These are phyloP conservation scores for Penicillium verrucosum DNA, from an alignment of 2,329 filamentous ascomycete species.

Conservation along the genomic window DNA sequence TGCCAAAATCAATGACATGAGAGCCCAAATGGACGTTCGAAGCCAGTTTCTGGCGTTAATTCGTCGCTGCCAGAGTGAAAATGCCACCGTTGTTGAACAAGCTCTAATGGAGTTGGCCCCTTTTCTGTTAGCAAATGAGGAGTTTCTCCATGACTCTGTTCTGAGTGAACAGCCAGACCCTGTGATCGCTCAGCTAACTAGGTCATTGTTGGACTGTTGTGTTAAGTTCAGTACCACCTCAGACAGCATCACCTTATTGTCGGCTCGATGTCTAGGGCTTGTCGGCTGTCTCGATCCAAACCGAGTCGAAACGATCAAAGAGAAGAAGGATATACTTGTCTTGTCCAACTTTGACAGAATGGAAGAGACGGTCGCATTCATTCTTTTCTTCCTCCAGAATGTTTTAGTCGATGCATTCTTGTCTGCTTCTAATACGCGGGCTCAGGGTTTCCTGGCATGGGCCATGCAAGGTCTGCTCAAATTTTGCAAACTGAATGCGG, in stretches of 20 bases:
- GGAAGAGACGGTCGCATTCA: conserved; percentile 79
- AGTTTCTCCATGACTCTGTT: conserved; percentile 72
- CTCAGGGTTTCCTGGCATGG: conserved; percentile 89
- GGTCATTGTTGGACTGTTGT: conserved; percentile 79
- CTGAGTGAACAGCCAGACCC: conserved; percentile 79
- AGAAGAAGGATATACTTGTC: conserved; percentile 79
- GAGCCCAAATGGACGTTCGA: conserved; percentile 62
- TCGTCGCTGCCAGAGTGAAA: conserved; percentile 75
- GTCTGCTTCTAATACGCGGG: conserved; percentile 79
- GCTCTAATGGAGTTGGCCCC: conserved; percentile 72
- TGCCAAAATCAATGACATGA: conserved; percentile 61
- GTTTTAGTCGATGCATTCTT: conserved; percentile 88
- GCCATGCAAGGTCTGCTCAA: conserved; percentile 89
- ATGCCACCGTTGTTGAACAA: conserved; percentile 77
- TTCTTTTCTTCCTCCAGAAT: conserved; percentile 78
- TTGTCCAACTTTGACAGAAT: conserved; percentile 78
- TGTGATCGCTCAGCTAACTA: conserved; percentile 67
- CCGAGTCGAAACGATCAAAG: conserved; percentile 73
- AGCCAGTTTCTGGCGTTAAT: conserved; percentile 69
- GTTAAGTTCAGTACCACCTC: conserved; percentile 72
- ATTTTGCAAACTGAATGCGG: conserved; percentile 68
- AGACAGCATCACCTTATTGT: conserved; percentile 65
- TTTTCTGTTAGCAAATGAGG: conserved; percentile 71
- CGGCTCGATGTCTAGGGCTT: conserved; percentile 78
- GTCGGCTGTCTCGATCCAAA: conserved; percentile 92